Evolutionary conservation across 202 grass and related monocot genomes (phyloP).

Genomic region (Bolboschoenoplectus hybrid): DNA sequence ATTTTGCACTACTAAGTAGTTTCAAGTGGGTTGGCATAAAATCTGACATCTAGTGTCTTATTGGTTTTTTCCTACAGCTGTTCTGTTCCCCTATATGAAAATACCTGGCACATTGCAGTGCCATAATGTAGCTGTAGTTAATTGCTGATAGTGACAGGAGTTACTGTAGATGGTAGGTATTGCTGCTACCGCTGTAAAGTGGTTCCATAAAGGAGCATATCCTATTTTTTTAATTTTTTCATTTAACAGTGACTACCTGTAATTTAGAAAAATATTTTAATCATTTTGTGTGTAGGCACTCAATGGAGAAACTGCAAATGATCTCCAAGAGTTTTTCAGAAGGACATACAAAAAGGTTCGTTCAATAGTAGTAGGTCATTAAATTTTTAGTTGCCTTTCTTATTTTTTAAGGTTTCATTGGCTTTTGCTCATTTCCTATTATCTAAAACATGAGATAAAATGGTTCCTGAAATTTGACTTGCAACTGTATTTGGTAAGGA

Average conservation of each 20-base stretch:
- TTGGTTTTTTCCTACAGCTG: neutral
- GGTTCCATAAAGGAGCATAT: neutral
- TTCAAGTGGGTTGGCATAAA: slow-evolving; percentile 17
- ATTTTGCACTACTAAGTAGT: neutral
- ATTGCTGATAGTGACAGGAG: neutral
- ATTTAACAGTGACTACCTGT: slow-evolving; percentile 1
- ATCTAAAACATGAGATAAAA: neutral
- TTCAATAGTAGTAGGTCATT: slow-evolving; percentile 26
- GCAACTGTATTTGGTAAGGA: neutral
- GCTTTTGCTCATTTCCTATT: slow-evolving; percentile 7
- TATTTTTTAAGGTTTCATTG: slow-evolving; percentile 9
- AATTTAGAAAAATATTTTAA: slow-evolving; percentile 21
- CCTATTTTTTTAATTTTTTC: neutral
- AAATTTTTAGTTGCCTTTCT: neutral
- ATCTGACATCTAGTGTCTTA: neutral
- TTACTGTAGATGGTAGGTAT: neutral
- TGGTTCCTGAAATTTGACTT: neutral
- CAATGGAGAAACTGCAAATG: slow-evolving; percentile 71
- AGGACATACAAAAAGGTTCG: slow-evolving; percentile 68
- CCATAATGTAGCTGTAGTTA: slow-evolving; percentile 17
- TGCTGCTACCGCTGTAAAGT: neutral
- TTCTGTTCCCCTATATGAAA: neutral
- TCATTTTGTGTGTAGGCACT: slow-evolving; percentile 52
- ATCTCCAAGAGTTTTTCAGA: slow-evolving; percentile 92
- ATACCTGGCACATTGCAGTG: neutral